Conservation (phyloP, 768 basidiomycete species). For the Fomitopsis pulvina region DNA sequence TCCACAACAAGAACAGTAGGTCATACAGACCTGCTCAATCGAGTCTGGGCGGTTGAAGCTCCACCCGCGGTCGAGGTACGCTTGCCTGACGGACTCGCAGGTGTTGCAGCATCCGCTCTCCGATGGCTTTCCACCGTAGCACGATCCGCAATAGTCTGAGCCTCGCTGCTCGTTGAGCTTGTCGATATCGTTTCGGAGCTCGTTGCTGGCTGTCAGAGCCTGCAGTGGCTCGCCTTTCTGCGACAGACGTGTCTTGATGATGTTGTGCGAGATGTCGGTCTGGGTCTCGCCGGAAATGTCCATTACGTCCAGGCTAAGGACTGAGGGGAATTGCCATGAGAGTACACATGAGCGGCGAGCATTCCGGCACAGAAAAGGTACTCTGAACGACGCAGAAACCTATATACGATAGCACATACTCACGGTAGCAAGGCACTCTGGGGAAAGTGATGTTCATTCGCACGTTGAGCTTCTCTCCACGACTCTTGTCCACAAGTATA, state of each 20-base stretch:
- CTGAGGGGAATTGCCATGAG: too few species aligned
- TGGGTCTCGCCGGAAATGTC: constrained; percentile 97
- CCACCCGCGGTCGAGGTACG: constrained; percentile 92
- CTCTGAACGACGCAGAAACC: too few species aligned
- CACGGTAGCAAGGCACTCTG: constrained; percentile 94
- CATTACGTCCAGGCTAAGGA: constrained; percentile 94
- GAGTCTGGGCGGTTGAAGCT: constrained; percentile 86
- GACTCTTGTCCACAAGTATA: constrained; percentile 88
- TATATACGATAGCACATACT: constrained; percentile 37
- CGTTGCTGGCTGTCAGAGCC: constrained; percentile 36
- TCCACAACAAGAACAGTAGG: neutral
- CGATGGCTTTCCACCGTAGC: constrained; percentile 82
- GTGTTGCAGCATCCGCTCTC: constrained; percentile 86
- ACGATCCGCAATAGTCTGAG: constrained; percentile 84
- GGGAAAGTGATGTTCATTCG: constrained; percentile 93
- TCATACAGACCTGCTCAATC: constrained; percentile 75
- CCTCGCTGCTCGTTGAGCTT: constrained; percentile 57
- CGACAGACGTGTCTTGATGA: constrained; percentile 76
- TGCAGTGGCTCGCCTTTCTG: constrained; percentile 46
- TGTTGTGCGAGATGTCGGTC: constrained; percentile 83
- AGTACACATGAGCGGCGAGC: too few species aligned
- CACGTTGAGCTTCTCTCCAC: constrained; percentile 92
- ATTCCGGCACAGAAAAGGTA: too few species aligned
- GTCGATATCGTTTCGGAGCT: constrained; percentile 85
- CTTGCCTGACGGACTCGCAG: constrained; percentile 89